Evolutionary conservation across 768 basidiomycete species (phyloP), one percentile per base, ranked within the genome.

Genomic region (Psilocybe subaeruginosa): DNA sequence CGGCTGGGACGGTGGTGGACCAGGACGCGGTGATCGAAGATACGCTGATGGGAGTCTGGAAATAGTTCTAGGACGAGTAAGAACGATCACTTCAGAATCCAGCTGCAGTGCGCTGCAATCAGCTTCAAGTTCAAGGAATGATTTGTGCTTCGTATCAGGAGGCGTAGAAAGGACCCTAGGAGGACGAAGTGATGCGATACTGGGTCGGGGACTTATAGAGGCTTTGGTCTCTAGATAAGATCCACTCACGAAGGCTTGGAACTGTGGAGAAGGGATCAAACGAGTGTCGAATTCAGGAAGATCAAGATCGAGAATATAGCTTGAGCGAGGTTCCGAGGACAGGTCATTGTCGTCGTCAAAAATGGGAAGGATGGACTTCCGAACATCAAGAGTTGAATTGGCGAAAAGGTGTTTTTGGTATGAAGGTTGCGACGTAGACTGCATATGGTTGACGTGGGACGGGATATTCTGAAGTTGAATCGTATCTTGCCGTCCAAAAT

Each of bases 321-420:
- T 31, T n/a, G 51, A 53, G 30, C 16, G 51, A 19, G 31, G 31
- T 27, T 51, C 50, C 7, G 50, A 51, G 16, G 51, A 35, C 9
- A 31, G 29, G 30, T 51, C 49, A 35, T 53, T 37, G 30, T 53
- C 51, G n/a, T 53, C 51, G 6, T 53, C 51, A 53, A 53, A 53
- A 19, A 8, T 17, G 4, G 51, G 51, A 19, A 53, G 30, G n/a
- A 53, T 53, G 3, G 51, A 53, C n/a, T 53, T 53, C n/a, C 51
- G 51, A 3, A 31, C 16, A 3, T 53, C 51, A 31, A 14, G 19
- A 19, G 35, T 11, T 8, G 31, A 27, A 19, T 17, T 17, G 33
- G 35, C 33, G 33, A 53, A 51, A 8, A 51, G 4, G 14, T 31
- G 8, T 8, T 51, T 14, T 0, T 53, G 51, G 16, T 27, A 16